Percentiles rank a stretch among this genome's conserved stretches.
Conservation (phyloP, 225 moss, liverwort and hornwort species). For the Sphagnum contortum region DNA sequence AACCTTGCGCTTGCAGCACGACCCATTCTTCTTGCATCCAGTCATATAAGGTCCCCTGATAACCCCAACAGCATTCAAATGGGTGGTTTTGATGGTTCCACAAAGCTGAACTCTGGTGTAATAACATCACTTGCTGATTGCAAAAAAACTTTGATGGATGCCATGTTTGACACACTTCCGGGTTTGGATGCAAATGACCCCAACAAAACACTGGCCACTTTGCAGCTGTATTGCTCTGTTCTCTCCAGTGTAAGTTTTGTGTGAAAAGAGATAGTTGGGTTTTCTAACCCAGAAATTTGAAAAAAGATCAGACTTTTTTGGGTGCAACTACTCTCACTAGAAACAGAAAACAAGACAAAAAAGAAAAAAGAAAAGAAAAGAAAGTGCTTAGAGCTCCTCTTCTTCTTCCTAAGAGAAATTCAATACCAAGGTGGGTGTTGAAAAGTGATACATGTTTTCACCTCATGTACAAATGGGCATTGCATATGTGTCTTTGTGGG, state of each 20-base stretch:
- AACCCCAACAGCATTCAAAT: conserved; percentile 8
- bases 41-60: conserved; percentile 1
- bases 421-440: too few relatives aligned
- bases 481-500: too few relatives aligned
- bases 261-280: too few relatives aligned
- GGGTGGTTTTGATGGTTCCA: background rate
- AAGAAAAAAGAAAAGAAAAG: too few relatives aligned
- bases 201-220: conserved; percentile 72
- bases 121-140: conserved; percentile 37
- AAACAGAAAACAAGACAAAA: too few relatives aligned
- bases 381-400: too few relatives aligned
- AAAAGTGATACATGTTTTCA: too few relatives aligned
- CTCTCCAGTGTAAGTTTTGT: conserved; percentile 63
- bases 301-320: too few relatives aligned
- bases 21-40: conserved; percentile 58
- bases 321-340: too few relatives aligned
- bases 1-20: conserved; percentile 65
- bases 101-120: conserved; percentile 8
- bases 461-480: too few relatives aligned
- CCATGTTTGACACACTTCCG: conserved; percentile 71
- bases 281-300: too few relatives aligned
- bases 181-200: conserved; percentile 88
- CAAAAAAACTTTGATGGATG: conserved; percentile 48
- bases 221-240: conserved; percentile 77
- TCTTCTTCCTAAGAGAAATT: too few relatives aligned